Base-by-base conservation (phyloP, 495 filamentous ascomycete genomes). In the Hypomontagnella monticulosa region DNA sequence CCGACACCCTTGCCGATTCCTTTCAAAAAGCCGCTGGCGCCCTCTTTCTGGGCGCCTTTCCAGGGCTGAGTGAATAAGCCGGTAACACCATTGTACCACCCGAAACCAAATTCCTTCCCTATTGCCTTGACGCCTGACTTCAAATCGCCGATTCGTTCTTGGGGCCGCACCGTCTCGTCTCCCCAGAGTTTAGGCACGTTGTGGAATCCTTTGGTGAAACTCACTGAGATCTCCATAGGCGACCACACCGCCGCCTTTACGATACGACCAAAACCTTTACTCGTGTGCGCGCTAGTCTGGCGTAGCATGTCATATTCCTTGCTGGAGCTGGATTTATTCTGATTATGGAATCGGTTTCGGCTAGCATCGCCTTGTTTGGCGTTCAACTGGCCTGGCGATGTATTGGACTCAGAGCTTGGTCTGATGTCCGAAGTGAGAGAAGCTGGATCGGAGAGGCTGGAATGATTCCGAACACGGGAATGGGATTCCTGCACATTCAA, bases 151-250 rank as follows among this genome's bases (percentile, higher is more conserved):
- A 97, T 89, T 56, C 88, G 91, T 42, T 90, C 87, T 0, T 79
- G 77, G 12, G 85, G 83, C 11, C 86, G 83, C 2, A 96, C 88
- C 40, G 84, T 92, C 4, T 87, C 83, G 63, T 93, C 91, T 40
- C 91, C 87, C 58, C 94, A 95, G 1, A 96, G 74, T 53, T 85
- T 89, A 0, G 92, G 91, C 0, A 86, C 87, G 69, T 96, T 96
- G 72, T 95, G 90, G 64, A 96, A 96, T 7, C 93, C 93, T 73
- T 88, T 90, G 0, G 93, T 87, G 2, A 96, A 70, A 11, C 87
- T 88, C 41, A 96, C 78, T 8, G 90, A 88, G 56, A 95, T 85
- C 61, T 96, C 92, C 78, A 93, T 88, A 0, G 92, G 92, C 0
- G 89, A 87, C 75, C 88, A 86, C 50, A 93, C 75, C 11, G 86